Evolutionary conservation across 2,329 filamentous ascomycete species (phyloP), one percentile per base, ranked within the genome.

Genomic region (Phialocephala sp.): DNA sequence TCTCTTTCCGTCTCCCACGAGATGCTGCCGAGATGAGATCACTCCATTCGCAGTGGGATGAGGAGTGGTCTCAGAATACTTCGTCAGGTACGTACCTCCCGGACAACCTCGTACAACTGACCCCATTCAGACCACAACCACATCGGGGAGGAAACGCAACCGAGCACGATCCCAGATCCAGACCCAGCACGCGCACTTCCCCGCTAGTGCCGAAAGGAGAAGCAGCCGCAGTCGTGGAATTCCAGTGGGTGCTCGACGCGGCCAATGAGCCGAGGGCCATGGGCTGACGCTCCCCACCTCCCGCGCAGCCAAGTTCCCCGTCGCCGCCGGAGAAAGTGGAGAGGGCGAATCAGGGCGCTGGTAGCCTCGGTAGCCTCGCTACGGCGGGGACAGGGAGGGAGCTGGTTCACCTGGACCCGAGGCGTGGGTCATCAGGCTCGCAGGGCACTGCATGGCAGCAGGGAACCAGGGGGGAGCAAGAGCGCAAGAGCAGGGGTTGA

Each of bases 361-460:
- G 50, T 54, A 54, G 47, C 47, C 14, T 52, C 47, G 47, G 22
- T 52, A 27, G 50, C 50, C 27, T 11, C 12, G 24, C 12, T 54
- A 32, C 37, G 15, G 37, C 37, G 15, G 37, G 37, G 50, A 35
- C 24, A 54, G 22, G 22, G 11, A 15, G 24, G 6, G 8, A 14
- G 11, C 11, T 35, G 8, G 15, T 18, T 15, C 9, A 35, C 15
- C 32, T 27, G 37, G 22, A 32, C 50, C 50, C 50, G 50, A 54
- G 50, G 27, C 22, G 50, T 54, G 50, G 50, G 50, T 27, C 50
- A 54, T 27, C 20, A 50, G 45, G 45, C 41, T 43, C 11, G n/a
- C 41, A 43, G 27, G 27, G 27, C 27, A 32, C 6, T 3, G 27
- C 27, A 32, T 32, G 27, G 27, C 27, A 32, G 27, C 27, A 32